Evolutionary conservation across 805 yeast genomes (phyloP).

Genomic region (Candida saitoana): DNA sequence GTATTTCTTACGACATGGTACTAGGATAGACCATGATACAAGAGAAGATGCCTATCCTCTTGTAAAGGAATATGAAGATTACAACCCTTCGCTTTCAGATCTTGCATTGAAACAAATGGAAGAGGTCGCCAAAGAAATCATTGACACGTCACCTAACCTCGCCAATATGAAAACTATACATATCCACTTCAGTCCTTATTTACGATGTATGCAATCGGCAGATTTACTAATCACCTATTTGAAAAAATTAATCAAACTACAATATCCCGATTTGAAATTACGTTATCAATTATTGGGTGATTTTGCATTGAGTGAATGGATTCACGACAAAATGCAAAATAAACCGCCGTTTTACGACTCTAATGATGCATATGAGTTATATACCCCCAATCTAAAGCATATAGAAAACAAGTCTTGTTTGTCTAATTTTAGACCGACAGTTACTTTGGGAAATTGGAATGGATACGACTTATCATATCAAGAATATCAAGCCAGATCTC

Average conservation of each 20-base stretch:
- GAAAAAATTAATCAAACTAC: slow-evolving; percentile 16
- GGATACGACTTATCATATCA: slow-evolving; percentile 38
- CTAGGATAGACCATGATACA: slow-evolving; percentile 36
- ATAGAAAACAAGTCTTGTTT: slow-evolving; percentile 29
- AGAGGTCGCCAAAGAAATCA: slow-evolving; percentile 26
- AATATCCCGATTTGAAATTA: slow-evolving; percentile 27
- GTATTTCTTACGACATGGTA: slow-evolving; percentile 42
- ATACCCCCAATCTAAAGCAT: slow-evolving; percentile 38
- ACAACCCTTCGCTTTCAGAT: slow-evolving; percentile 36
- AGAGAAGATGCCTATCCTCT: slow-evolving; percentile 25
- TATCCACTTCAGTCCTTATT: slow-evolving; percentile 41
- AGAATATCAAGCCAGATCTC: slow-evolving; percentile 37
- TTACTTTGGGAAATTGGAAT: slow-evolving; percentile 39
- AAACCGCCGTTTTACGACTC: slow-evolving; percentile 42
- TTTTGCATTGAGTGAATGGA: slow-evolving; percentile 44
- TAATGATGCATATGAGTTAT: slow-evolving; percentile 44
- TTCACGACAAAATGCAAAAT: slow-evolving; percentile 40
- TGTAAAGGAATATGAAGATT: slow-evolving; percentile 22
- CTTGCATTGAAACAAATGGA: slow-evolving; percentile 25
- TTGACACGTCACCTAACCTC: slow-evolving; percentile 19
- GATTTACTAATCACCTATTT: slow-evolving; percentile 33
- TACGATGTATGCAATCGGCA: slow-evolving; percentile 43
- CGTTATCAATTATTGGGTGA: slow-evolving; percentile 39
- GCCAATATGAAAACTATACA: slow-evolving; percentile 23
- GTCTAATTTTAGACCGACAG: slow-evolving; percentile 41